phyloP scores from a whole-genome alignment of 768 basidiomycete genomes.

The Kwoniella shandongensis region DNA sequence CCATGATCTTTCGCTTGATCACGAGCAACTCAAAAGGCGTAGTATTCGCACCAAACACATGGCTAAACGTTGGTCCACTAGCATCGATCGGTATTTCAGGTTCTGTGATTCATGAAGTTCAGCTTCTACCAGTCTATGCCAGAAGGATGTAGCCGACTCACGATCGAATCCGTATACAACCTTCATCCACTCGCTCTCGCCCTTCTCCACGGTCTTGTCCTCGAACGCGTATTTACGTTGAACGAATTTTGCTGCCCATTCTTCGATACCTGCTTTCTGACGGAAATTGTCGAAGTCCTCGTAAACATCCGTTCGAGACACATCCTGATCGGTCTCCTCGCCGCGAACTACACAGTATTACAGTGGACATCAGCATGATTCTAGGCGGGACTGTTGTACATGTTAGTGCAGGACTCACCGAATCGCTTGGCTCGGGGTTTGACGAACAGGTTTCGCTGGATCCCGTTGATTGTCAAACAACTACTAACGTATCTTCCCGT shows the following conservation, averaged over 20 bases:
- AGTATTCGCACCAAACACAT: conserved; percentile 87
- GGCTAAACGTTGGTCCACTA: conserved; percentile 77
- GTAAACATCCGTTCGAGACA: conserved; percentile 70
- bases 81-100: conserved; percentile 70
- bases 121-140: not conserved
- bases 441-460: conserved; percentile 87
- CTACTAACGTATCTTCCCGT: conserved; percentile 67
- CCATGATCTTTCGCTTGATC: conserved; percentile 96
- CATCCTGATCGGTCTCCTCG: conserved; percentile 72
- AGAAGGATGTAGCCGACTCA: conserved; percentile 52
- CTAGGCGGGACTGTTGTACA: too few relatives aligned
- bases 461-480: conserved; percentile 77
- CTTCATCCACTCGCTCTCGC: conserved; percentile 84
- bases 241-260: conserved; percentile 80
- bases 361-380: too few relatives aligned
- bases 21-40: conserved; percentile 90
- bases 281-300: conserved; percentile 79
- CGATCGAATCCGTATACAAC: conserved; percentile 87
- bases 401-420: conserved; percentile 52
- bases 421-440: conserved; percentile 71
- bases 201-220: conserved; percentile 71
- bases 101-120: conserved; percentile 57
- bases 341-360: conserved; percentile 57
- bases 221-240: conserved; percentile 91
- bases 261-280: conserved; percentile 68